Percentiles rank a stretch among this genome's conserved stretches.
These are phyloP conservation scores for Petasospora rhodanensis DNA, from an alignment of 1,139 yeast species.

Conservation along the genomic window DNA sequence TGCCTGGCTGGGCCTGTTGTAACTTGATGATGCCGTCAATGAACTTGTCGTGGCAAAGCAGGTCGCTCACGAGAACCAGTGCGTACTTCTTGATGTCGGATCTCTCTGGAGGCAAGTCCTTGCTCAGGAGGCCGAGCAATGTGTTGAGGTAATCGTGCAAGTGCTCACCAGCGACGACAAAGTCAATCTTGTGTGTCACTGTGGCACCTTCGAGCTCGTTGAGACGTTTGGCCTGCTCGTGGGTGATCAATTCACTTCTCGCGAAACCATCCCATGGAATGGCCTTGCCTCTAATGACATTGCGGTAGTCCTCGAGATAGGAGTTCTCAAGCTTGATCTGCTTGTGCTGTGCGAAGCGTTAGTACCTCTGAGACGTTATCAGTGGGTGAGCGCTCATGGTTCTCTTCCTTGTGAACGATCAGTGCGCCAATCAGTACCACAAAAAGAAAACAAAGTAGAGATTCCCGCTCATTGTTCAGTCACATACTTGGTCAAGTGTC, in stretches of 20 bases:
- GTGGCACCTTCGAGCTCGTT: constrained; percentile 54
- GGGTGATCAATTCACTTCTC: constrained; percentile 63
- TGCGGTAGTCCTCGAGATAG: constrained; percentile 69
- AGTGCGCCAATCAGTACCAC: too few relatives aligned
- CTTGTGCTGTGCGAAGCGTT: constrained; percentile 5
- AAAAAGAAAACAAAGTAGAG: too few relatives aligned
- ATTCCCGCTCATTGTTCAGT: too few relatives aligned
- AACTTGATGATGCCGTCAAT: constrained; percentile 24
- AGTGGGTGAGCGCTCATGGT: too few relatives aligned
- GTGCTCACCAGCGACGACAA: constrained; percentile 14
- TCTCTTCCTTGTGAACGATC: too few relatives aligned
- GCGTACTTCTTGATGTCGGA: constrained; percentile 69
- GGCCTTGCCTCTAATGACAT: constrained; percentile 72
- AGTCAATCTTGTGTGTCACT: constrained; percentile 9
- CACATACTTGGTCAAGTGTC: too few relatives aligned
- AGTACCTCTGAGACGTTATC: constrained; percentile 1
- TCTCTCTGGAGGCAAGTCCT: constrained; percentile 21
- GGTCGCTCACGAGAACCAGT: constrained; percentile 64
- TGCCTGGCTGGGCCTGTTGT: constrained; percentile 29
- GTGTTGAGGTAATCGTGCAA: constrained; percentile 23
- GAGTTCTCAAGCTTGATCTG: constrained; percentile 44
- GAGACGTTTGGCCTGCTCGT: constrained; percentile 62
- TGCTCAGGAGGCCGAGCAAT: constrained; percentile 11
- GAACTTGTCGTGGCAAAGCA: constrained; percentile 34
- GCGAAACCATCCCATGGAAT: constrained; percentile 93